Base-by-base conservation (phyloP, 257 asterid species). In the Nicotiana noctiflora region DNA sequence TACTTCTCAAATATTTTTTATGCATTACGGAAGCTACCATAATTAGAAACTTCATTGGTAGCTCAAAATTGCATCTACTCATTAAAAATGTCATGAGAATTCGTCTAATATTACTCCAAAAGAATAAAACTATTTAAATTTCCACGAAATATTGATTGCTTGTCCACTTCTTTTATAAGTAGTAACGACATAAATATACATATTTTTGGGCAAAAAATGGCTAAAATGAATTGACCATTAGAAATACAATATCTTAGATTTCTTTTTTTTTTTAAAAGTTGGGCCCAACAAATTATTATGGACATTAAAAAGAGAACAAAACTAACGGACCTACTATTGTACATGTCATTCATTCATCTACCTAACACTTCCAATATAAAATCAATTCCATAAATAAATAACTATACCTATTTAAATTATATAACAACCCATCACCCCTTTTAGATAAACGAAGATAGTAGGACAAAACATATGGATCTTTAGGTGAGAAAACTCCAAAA, bases 21-120 rank as follows among this genome's bases (percentile, higher is more conserved):
- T 67, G 55, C 75, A 67, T 67, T 67, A 67, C 44, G 31, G 8
- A 66, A 66, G 53, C 23, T 21, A 18, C 75, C n/a, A 66, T 66
- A 10, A 34, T 18, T 66, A 21, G 55, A 6, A 37, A 67, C 31
- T 67, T 67, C 17, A 67, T n/a, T 37, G 55, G 76, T 37, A 67
- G 76, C 55, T 67, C n/a, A 10, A 67, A 67, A 37, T 67, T 67
- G 76, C 40, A 67, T 31, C 55, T 67, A 67, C 55, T 67, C 55
- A 37, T 37, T 67, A 37, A 67, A 67, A n/a, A 19, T 37, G 5
- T 67, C 11, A 67, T 1, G n/a, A 10, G 2, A 67, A 67, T n/a
- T 67, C 6, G 18, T n/a, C 17, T 8, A 67, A 67, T 34, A 37
- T 67, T 34, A 18, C 53, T 66, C 53, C 53, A 37, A 67, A 67